Evolutionary conservation across 2,329 filamentous ascomycete species (phyloP).

Genomic region (Alternaria ethzedia): DNA sequence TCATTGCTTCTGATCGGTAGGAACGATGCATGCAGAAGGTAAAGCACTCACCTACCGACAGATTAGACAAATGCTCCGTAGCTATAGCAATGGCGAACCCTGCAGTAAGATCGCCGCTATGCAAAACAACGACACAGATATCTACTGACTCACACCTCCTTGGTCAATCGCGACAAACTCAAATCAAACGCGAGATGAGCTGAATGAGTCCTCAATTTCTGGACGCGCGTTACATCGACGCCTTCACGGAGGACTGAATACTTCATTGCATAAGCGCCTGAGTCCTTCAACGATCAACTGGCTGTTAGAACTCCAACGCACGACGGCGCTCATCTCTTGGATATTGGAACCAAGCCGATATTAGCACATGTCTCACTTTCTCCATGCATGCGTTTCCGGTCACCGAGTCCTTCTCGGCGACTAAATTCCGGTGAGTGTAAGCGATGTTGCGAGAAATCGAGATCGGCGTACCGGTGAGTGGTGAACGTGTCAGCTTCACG

Average conservation of each 20-base stretch:
- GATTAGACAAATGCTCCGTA: no score
- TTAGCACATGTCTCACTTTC: not conserved
- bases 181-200: not conserved
- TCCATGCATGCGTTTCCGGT: not conserved
- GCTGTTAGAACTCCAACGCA: not conserved
- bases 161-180: not conserved
- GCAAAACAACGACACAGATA: not conserved
- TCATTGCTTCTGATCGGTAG: not conserved
- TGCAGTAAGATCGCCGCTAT: not conserved
- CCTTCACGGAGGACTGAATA: not conserved
- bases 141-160: no score
- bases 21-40: not conserved
- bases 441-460: not conserved
- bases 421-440: not conserved
- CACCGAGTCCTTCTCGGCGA: not conserved
- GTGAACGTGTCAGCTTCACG: not conserved
- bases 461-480: not conserved
- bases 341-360: not conserved
- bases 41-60: not conserved
- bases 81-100: not conserved
- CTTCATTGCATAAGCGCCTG: not conserved
- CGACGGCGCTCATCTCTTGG: not conserved
- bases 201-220: not conserved
- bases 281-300: not conserved
- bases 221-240: not conserved